These are phyloP conservation scores for Triticum timopheevii DNA, from an alignment of 176 grass and related monocot genomes.

Conservation along the genomic window DNA sequence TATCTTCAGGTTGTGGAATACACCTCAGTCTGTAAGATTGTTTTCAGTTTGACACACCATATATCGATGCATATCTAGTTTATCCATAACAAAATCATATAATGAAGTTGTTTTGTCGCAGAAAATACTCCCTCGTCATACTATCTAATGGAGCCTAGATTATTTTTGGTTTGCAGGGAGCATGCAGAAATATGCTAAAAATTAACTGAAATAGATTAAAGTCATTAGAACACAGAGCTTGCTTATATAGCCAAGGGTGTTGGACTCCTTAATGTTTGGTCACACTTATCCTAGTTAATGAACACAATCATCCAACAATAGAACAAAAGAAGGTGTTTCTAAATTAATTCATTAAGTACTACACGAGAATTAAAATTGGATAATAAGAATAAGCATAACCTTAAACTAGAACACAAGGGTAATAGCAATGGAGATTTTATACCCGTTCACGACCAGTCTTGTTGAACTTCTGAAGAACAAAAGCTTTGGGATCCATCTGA, in stretches of 20 bases:
- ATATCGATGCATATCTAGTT: background rate
- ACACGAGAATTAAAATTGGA: background rate
- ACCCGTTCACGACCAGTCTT: slow-evolving; percentile 66
- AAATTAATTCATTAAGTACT: background rate
- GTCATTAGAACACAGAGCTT: background rate
- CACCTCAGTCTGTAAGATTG: background rate
- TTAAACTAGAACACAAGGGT: slow-evolving; percentile 1
- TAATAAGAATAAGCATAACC: background rate
- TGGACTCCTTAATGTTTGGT: background rate
- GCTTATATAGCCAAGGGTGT: background rate
- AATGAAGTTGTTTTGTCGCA: background rate
- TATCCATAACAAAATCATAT: background rate
- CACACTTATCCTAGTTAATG: background rate
- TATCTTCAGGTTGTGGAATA: background rate
- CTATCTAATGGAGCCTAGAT: background rate
- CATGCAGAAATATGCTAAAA: background rate
- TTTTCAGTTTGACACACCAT: background rate
- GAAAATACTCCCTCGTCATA: background rate
- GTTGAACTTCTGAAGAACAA: slow-evolving; percentile 91
- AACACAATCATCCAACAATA: background rate
- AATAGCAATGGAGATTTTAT: slow-evolving; percentile 23
- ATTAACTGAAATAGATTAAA: background rate
- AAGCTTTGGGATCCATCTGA: slow-evolving; percentile 95
- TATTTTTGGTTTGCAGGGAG: background rate
- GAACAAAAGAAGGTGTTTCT: background rate